A percentile compares a stretch with the other conserved stretches of the same genome.
These are phyloP conservation scores for Pseudogymnoascus sp. DNA, from an alignment of 2,329 filamentous ascomycete genomes.

Conservation along the genomic window DNA sequence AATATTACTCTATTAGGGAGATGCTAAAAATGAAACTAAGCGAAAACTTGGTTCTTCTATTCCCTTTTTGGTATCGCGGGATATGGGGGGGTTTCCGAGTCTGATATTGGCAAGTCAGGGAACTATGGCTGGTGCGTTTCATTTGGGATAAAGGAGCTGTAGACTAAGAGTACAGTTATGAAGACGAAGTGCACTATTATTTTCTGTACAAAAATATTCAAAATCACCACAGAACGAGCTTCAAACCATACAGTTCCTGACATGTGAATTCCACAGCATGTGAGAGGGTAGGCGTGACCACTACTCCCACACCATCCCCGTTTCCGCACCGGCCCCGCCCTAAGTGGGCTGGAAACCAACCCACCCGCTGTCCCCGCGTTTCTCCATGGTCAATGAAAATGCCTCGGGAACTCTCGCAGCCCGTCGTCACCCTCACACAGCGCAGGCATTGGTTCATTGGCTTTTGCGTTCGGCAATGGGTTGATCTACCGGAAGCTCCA, in stretches of 20 bases:
- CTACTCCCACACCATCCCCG: not conserved
- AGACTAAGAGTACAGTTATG: not conserved
- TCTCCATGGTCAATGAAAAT: not conserved
- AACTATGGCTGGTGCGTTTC: not conserved
- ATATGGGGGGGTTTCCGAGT: not conserved
- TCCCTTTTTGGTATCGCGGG: not conserved
- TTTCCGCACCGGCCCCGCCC: not conserved
- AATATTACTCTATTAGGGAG: not conserved
- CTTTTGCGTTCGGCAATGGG: not conserved
- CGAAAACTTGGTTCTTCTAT: not conserved
- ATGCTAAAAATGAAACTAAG: not conserved
- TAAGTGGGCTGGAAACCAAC: not conserved
- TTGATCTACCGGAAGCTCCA: conserved; percentile 2
- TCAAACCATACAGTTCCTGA: not conserved
- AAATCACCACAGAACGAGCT: not conserved
- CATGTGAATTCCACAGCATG: conserved; percentile 8
- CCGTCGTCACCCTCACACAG: not conserved
- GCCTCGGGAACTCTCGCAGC: not conserved
- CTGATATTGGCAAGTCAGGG: not conserved
- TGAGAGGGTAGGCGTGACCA: not conserved
- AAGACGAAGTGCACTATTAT: not conserved
- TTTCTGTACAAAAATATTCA: not conserved
- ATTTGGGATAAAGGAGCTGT: not conserved
- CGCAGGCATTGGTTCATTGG: not conserved
- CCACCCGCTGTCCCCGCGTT: not conserved